A percentile compares a stretch with the other conserved stretches of the same genome.
These are phyloP conservation scores for Rosa rugosa DNA, from an alignment of 306 rosid species.

Conservation along the genomic window DNA sequence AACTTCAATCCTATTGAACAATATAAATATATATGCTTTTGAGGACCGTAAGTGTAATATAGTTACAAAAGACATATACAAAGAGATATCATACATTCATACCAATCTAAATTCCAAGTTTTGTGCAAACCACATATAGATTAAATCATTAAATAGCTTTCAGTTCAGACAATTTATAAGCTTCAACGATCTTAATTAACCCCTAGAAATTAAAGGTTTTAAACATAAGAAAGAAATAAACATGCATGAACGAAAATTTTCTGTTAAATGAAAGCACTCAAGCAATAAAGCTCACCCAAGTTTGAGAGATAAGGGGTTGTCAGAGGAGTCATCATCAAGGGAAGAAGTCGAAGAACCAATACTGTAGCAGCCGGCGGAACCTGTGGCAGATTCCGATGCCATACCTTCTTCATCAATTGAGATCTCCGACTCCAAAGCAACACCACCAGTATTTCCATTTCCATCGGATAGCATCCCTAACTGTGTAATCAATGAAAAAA, in stretches of 20 bases:
- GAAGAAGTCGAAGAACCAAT: slow-evolving; percentile 8
- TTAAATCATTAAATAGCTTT: no score
- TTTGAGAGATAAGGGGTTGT: slow-evolving; percentile 21
- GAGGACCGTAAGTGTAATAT: no score
- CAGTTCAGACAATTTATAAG: no score
- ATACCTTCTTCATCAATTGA: slow-evolving; percentile 20
- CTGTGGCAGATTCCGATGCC: slow-evolving; percentile 35
- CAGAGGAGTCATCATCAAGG: slow-evolving; percentile 24
- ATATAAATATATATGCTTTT: no score
- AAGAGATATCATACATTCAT: no score
- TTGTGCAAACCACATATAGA: no score
- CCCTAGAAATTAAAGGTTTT: no score
- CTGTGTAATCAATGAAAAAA: slow-evolving; percentile 8
- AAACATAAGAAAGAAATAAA: background rate
- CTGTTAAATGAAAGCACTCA: background rate
- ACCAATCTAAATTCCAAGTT: no score
- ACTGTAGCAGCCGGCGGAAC: slow-evolving; percentile 24
- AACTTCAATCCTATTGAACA: no score
- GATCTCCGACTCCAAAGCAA: slow-evolving; percentile 17
- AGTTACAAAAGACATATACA: no score
- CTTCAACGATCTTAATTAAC: no score
- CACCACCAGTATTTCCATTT: background rate
- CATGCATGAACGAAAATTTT: background rate
- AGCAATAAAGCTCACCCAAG: slow-evolving; percentile 5
- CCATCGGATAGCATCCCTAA: slow-evolving; percentile 20